These are phyloP conservation scores for Lipomyces spencermartinsiae DNA, from an alignment of 805 yeast species.

Conservation along the genomic window DNA sequence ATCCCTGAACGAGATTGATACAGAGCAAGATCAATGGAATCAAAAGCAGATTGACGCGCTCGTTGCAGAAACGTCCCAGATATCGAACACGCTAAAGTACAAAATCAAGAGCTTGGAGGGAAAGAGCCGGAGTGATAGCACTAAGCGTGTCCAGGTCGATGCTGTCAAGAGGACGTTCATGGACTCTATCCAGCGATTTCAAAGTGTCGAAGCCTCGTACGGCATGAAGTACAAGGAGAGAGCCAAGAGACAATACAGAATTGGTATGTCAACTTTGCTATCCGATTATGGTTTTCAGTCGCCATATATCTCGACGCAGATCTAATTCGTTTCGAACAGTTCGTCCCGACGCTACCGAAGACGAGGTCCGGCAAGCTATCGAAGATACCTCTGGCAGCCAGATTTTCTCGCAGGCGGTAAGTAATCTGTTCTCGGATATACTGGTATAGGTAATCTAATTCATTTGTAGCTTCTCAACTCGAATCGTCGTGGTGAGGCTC, in stretches of 20 bases:
- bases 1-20: constrained; percentile 73
- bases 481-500: constrained; percentile 91
- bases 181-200: constrained; percentile 83
- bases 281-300: not conserved
- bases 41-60: constrained; percentile 79
- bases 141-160: constrained; percentile 90
- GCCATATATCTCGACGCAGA: constrained; percentile 65
- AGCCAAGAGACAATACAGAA: constrained; percentile 90
- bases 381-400: constrained; percentile 84
- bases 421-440: not conserved
- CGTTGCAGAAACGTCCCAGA: constrained; percentile 76
- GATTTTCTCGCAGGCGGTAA: constrained; percentile 84
- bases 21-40: constrained; percentile 64
- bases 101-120: constrained; percentile 80
- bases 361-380: constrained; percentile 31
- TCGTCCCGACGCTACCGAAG: constrained; percentile 32
- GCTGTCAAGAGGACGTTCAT: constrained; percentile 83
- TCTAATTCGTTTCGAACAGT: constrained; percentile 73
- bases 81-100: constrained; percentile 75
- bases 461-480: constrained; percentile 63
- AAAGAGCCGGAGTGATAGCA: constrained; percentile 57
- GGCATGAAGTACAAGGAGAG: constrained; percentile 82
- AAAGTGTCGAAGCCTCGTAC: constrained; percentile 84
- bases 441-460: not conserved
- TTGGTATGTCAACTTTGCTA: constrained; percentile 74